Evolutionary conservation across 192 early-diverging fungal species (phyloP).

Genomic region (Backusella mclennaniae): DNA sequence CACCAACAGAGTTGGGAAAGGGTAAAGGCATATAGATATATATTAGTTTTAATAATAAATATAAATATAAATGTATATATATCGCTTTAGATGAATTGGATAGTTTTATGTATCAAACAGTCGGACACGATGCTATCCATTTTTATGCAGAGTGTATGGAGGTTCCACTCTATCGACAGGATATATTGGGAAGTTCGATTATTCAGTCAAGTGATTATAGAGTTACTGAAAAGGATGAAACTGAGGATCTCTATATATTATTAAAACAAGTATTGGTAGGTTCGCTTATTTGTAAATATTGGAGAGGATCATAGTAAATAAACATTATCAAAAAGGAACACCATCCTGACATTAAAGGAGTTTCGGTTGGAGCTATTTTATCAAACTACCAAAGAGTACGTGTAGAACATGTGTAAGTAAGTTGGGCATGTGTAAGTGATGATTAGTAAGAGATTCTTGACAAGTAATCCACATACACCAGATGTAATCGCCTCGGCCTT

Average conservation of each 20-base stretch:
- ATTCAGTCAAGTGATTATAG: conserved; percentile 66
- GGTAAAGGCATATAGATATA: conserved; percentile 38
- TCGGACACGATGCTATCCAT: conserved; percentile 89
- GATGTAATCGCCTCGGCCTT: conserved; percentile 83
- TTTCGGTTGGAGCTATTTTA: conserved; percentile 94
- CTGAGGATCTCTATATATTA: conserved; percentile 87
- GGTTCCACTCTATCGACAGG: conserved; percentile 78
- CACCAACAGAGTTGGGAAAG: conserved; percentile 58
- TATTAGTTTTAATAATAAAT: background rate
- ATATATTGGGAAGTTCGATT: conserved; percentile 70
- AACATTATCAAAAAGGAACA: conserved; percentile 24
- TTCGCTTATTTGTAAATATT: background rate
- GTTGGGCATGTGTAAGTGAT: background rate
- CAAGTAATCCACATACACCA: conserved; percentile 17
- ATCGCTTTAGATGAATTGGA: conserved; percentile 79
- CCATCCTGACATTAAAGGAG: conserved; percentile 80
- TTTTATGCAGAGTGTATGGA: conserved; percentile 82
- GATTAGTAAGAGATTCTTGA: background rate
- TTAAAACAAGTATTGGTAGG: conserved; percentile 67
- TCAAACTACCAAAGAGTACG: conserved; percentile 97
- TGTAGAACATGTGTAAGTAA: conserved; percentile 86
- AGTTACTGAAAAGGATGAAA: conserved; percentile 77
- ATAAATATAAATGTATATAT: background rate
- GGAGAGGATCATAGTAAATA: background rate
- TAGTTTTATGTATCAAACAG: conserved; percentile 96